Percentiles rank a stretch among this genome's conserved stretches.
These are phyloP conservation scores for Phlebiopsis gigantea DNA, from an alignment of 768 basidiomycete species.

Conservation along the genomic window DNA sequence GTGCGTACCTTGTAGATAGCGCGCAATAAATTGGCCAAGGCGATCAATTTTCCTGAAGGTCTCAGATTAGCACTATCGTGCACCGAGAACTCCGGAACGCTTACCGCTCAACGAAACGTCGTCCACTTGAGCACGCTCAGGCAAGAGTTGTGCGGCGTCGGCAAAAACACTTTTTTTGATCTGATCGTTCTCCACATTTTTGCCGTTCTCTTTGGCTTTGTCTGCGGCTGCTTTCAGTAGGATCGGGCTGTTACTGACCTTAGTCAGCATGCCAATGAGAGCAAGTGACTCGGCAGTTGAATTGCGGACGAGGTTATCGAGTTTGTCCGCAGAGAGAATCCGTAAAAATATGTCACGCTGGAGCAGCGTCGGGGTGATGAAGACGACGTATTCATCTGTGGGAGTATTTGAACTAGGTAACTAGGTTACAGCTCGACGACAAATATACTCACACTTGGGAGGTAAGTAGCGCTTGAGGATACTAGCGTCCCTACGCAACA, in stretches of 20 bases:
- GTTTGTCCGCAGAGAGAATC: slow-evolving; percentile 66
- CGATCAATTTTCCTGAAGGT: slow-evolving; percentile 64
- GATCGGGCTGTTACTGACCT: slow-evolving; percentile 91
- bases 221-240: slow-evolving; percentile 77
- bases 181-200: slow-evolving; percentile 24
- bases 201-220: slow-evolving; percentile 41
- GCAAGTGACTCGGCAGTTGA: slow-evolving; percentile 75
- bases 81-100: slow-evolving; percentile 10
- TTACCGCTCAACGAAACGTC: slow-evolving; percentile 80
- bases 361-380: slow-evolving; percentile 80
- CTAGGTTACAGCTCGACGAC: background rate
- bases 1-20: slow-evolving; percentile 49
- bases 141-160: slow-evolving; percentile 60
- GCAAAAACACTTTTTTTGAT: slow-evolving; percentile 45
- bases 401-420: too few relatives aligned
- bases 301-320: slow-evolving; percentile 64
- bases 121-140: slow-evolving; percentile 51
- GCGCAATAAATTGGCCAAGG: slow-evolving; percentile 59
- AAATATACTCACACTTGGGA: slow-evolving; percentile 78
- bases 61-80: background rate
- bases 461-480: slow-evolving; percentile 82
- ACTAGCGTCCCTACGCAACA: slow-evolving; percentile 81
- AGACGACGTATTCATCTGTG: slow-evolving; percentile 97
- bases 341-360: slow-evolving; percentile 76
- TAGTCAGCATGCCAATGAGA: slow-evolving; percentile 74